Conservation (phyloP, 192 early-diverging fungal genomes). For the Haplosporangium gracile region DNA sequence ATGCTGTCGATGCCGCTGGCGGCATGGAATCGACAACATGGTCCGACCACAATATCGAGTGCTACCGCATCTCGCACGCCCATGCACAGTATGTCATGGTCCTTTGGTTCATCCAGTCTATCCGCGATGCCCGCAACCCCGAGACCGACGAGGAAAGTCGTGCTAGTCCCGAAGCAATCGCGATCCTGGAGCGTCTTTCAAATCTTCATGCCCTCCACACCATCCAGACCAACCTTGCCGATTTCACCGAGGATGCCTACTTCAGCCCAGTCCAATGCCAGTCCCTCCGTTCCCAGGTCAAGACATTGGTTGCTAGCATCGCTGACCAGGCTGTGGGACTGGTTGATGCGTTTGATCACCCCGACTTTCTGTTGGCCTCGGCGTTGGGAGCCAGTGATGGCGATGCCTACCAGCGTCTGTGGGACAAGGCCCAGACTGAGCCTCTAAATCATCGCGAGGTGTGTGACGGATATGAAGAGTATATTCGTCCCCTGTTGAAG, state of each 20-base stretch:
- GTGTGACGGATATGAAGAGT: conserved; percentile 41
- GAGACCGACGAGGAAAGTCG: conserved; percentile 24
- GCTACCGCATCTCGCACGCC: conserved; percentile 62
- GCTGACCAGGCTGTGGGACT: conserved; percentile 81
- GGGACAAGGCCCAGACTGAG: conserved; percentile 46
- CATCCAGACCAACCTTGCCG: conserved; percentile 53
- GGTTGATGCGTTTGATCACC: conserved; percentile 83
- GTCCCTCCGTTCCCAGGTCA: conserved; percentile 45
- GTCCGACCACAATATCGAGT: conserved; percentile 61
- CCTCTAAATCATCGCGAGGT: conserved; percentile 36
- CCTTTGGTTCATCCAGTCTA: conserved; percentile 61
- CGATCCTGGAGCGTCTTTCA: conserved; percentile 40
- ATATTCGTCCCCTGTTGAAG: conserved; percentile 33
- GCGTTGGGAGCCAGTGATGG: conserved; percentile 84
- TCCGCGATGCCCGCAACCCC: conserved; percentile 36
- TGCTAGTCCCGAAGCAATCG: conserved; percentile 24
- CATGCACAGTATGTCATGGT: conserved; percentile 68
- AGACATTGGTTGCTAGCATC: conserved; percentile 60
- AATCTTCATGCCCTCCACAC: conserved; percentile 54
- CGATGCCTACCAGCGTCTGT: conserved; percentile 74
- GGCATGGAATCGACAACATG: conserved; percentile 39
- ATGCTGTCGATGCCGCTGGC: conserved; percentile 44
- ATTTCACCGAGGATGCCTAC: conserved; percentile 56
- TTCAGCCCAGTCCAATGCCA: conserved; percentile 33
- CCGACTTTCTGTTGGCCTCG: conserved; percentile 81